Percentiles rank a stretch among this genome's conserved stretches.
These are phyloP conservation scores for Trichothecium sympodiale DNA, from an alignment of 2,329 filamentous ascomycete genomes.

Conservation along the genomic window DNA sequence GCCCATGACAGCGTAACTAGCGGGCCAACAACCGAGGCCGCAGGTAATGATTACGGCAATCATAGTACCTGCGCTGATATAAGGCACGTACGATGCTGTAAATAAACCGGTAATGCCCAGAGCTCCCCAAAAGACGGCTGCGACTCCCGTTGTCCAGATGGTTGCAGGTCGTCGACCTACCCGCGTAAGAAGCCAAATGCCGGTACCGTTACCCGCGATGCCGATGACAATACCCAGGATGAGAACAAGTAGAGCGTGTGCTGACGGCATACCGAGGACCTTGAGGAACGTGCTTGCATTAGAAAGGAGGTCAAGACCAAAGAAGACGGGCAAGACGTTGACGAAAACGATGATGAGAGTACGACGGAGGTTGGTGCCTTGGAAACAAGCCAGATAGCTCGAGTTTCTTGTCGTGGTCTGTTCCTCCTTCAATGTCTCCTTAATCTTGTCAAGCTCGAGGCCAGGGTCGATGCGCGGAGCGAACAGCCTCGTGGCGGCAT, in stretches of 20 bases:
- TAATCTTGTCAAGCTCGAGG: constrained; percentile 17
- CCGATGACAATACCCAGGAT: constrained; percentile 34
- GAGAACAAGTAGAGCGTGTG: constrained; percentile 27
- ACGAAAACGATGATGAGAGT: constrained; percentile 30
- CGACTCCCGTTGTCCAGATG: constrained; percentile 19
- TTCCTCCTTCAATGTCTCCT: constrained; percentile 35
- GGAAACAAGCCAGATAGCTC: constrained; percentile 33
- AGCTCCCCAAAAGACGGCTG: constrained; percentile 26
- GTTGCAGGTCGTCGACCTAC: constrained; percentile 28
- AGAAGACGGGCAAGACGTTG: constrained; percentile 29
- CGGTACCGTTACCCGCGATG: constrained; percentile 28
- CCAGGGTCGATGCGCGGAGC: constrained; percentile 1
- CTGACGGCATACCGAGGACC: constrained; percentile 19
- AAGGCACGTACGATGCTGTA: constrained; percentile 23
- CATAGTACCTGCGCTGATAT: constrained; percentile 21
- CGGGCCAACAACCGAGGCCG: constrained; percentile 29
- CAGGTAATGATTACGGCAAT: constrained; percentile 31
- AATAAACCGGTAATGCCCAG: constrained; percentile 38
- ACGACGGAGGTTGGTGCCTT: constrained; percentile 26
- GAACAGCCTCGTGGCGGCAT: constrained; percentile 34
- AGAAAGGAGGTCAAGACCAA: constrained; percentile 31
- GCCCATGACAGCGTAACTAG: constrained; percentile 27
- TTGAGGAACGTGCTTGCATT: constrained; percentile 28
- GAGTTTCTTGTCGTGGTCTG: constrained; percentile 17
- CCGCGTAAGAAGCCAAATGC: constrained; percentile 29